Conservation (phyloP, 2,329 filamentous ascomycete genomes). For the Myriangium duriaei region DNA sequence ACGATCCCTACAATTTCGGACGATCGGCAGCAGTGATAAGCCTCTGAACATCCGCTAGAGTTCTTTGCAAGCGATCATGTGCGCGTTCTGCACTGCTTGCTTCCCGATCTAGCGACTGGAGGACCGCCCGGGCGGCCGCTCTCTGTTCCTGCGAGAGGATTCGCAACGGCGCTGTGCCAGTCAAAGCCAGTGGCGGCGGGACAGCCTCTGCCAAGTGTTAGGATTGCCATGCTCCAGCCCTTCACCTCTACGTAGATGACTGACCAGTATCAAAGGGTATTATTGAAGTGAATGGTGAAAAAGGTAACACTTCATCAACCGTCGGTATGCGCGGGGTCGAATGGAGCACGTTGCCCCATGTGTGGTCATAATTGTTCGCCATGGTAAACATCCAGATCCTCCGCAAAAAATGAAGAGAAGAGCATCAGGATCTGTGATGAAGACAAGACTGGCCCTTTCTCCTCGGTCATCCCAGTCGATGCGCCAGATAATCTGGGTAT, state of each 20-base stretch:
- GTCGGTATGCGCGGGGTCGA: slow-evolving; percentile 28
- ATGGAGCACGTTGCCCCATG: not conserved
- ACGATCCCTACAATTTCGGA: too few relatives aligned
- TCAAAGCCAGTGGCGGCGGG: slow-evolving; percentile 31
- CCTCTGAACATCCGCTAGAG: slow-evolving; percentile 60
- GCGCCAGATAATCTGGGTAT: not conserved
- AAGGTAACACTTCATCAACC: slow-evolving; percentile 67
- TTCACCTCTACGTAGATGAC: too few relatives aligned
- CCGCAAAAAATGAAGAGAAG: not conserved
- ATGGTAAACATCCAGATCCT: not conserved
- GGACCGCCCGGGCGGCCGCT: slow-evolving; percentile 36
- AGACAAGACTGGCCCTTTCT: too few relatives aligned
- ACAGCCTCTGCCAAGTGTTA: too few relatives aligned
- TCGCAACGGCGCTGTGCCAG: slow-evolving; percentile 26
- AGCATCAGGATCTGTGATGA: not conserved
- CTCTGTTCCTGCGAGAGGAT: slow-evolving; percentile 33
- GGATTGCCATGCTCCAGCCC: too few relatives aligned
- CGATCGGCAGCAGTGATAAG: slow-evolving; percentile 60
- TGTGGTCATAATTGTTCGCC: not conserved
- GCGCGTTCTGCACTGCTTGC: slow-evolving; percentile 44
- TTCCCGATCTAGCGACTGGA: slow-evolving; percentile 61
- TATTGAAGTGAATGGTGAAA: slow-evolving; percentile 68
- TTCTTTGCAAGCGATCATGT: slow-evolving; percentile 56
- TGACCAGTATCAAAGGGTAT: slow-evolving; percentile 60
- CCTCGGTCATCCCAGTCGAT: too few relatives aligned